Evolutionary conservation across 2,329 filamentous ascomycete genomes (phyloP), one percentile per base, ranked within the genome.

Genomic region (Clarireedia monteithiana): DNA sequence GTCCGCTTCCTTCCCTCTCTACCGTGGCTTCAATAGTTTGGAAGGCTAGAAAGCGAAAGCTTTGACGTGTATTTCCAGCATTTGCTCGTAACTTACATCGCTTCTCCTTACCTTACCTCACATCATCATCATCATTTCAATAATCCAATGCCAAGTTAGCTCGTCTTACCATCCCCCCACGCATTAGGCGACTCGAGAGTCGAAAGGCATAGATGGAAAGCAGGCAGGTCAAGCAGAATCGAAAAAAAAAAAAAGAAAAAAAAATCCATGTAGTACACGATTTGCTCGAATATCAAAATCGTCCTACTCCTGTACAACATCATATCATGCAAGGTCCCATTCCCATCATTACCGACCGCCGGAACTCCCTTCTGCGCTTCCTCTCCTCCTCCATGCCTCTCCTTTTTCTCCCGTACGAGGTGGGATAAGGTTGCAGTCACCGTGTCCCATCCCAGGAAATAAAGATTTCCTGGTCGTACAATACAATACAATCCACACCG

Each of bases 1-100:
- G 14, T n/a, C 15, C 39, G 1, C 39, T 24, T 24, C n/a, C 42
- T 24, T 24, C 38, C 52, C 34, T 12, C 48, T 38, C 30, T 34
- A 44, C 42, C 9, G 45, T 50, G 52, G 52, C 45, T 55, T 55
- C 52, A 50, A 55, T 50, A 55, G 46, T 55, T 50, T 49, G 45
- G 49, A 50, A 14, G 7, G 36, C 24, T 30, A 17, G 2, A 3
- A 7, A 12, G 5, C 42, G 5, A 14, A 39, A 38, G 24, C 6
- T 36, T 10, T 9, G 27, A 39, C 27, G 20, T n/a, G 26, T 15
- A n/a, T 24, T 38, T 34, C 20, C 10, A 17, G n/a, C 27, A 30
- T 30, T 30, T 30, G 27, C 27, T 30, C 27, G 7, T 30, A 30
- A 7, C 27, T 30, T 10, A 20, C 20, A 3, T 20, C 15, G 20